phyloP scores from a whole-genome alignment of 495 filamentous ascomycete species.

The Penicillium bovifimosum region DNA sequence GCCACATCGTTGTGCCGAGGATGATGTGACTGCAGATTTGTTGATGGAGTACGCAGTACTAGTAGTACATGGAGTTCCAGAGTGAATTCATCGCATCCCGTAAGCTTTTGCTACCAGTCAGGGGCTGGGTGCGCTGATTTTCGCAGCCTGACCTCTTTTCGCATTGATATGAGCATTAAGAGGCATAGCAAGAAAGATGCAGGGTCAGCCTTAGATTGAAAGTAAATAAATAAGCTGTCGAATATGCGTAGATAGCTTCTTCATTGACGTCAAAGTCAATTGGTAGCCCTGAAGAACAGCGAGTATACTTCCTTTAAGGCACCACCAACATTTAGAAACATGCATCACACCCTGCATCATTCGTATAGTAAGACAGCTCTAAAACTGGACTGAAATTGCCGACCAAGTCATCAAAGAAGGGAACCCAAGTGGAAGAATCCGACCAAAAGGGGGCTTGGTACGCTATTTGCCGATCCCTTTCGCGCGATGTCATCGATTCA shows the following conservation, averaged over 20 bases:
- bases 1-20: no score
- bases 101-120: not conserved
- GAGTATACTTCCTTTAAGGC: not conserved
- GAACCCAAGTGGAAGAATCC: not conserved
- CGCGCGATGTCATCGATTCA: conserved; percentile 40
- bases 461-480: conserved; percentile 38
- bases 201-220: not conserved
- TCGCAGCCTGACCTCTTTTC: not conserved
- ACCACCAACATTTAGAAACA: not conserved
- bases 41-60: no score
- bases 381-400: not conserved
- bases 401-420: not conserved
- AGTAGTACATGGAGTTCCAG: no score
- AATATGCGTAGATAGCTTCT: not conserved
- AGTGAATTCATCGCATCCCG: not conserved
- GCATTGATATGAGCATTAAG: not conserved
- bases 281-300: not conserved
- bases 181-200: not conserved
- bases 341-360: not conserved
- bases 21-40: no score
- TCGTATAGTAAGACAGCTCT: not conserved
- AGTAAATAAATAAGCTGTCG: not conserved
- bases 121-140: not conserved
- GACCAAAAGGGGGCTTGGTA: conserved; percentile 28
- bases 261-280: not conserved